Base-by-base conservation (phyloP, 257 asterid species). In the Ajuga chamaepitys region DNA sequence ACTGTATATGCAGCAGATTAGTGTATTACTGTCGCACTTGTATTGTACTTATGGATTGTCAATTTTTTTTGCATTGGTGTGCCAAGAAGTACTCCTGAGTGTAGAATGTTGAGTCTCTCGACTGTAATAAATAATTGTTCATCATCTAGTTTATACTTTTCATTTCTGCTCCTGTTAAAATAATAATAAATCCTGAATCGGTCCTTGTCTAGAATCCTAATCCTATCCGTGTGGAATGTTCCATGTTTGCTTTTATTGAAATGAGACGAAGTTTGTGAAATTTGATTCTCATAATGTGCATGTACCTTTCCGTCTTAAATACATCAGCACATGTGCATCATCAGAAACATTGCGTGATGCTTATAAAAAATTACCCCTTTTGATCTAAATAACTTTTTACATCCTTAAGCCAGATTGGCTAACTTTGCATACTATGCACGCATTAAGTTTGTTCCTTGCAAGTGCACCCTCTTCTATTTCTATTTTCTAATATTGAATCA, bases 241-340 rank as follows among this genome's bases (percentile, higher is more conserved):
- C 5, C 34, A 26, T 46, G 48, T 74, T 65, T 63, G 6, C 75
- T 53, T 62, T 68, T 62, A 74, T 12, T 69, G 75, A 62, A 41
- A 56, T 28, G 64, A 40, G 59, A 63, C 79, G 9, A 64, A 63
- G 74, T 62, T 44, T 44, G 57, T 47, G 67, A 54, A 46, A 9
- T 44, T 46, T 44, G 22, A 57, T 61, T 54, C 63, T 42, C 21
- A n/a, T 13, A 25, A 35, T 47, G 20, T 62, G 41, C 47, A 24
- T 46, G 44, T 41, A 11, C 34, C 25, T 7, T 67, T 53, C 38
- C 60, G 17, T 41, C 9, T 20, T 24, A n/a, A 62, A 51, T 57
- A 21, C 74, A 54, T 60, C n/a, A n/a, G n/a, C n/a, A n/a, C n/a
- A n/a, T n/a, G 69, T 42, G 70, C 64, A 28, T 28, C 56, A 40